Conservation (phyloP, 2,329 filamentous ascomycete species). For the Sarocladium kiliense region DNA sequence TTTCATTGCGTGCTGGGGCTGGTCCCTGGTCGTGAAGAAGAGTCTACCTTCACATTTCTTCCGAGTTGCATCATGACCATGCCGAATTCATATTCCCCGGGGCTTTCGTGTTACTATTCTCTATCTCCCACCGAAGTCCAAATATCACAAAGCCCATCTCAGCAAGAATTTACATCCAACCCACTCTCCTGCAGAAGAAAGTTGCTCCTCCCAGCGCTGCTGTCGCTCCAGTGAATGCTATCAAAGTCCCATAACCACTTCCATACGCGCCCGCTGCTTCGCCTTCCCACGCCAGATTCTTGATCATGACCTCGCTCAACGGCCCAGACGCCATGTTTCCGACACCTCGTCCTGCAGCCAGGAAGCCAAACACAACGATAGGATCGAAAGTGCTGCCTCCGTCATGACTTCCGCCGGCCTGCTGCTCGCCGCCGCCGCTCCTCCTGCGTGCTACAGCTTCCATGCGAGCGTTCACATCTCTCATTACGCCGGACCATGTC, state of each 20-base stretch:
- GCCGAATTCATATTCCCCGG: too few species aligned
- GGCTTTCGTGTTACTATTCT: neutral
- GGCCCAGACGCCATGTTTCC: constrained; percentile 56
- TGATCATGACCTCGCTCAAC: constrained; percentile 47
- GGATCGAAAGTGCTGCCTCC: constrained; percentile 28
- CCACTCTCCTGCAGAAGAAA: constrained; percentile 10
- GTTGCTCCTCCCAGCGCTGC: constrained; percentile 10
- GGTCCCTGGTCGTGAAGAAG: constrained; percentile 47
- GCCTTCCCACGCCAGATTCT: constrained; percentile 33
- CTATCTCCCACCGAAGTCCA: too few species aligned
- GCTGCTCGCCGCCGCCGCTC: neutral
- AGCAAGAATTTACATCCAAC: constrained; percentile 13
- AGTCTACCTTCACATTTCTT: too few species aligned
- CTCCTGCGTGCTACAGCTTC: constrained; percentile 12
- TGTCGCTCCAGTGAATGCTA: constrained; percentile 12
- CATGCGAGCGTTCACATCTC: constrained; percentile 23
- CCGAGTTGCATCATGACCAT: too few species aligned
- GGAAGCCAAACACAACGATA: constrained; percentile 51
- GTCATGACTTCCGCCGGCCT: neutral
- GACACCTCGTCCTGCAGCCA: constrained; percentile 54
- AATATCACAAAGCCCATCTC: too few species aligned
- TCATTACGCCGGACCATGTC: constrained; percentile 56
- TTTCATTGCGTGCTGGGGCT: constrained; percentile 51
- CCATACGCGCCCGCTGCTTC: constrained; percentile 12
- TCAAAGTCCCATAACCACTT: constrained; percentile 12